Evolutionary conservation across 179 eudicot genomes (phyloP).

Genomic region (Beta macrorhiza): DNA sequence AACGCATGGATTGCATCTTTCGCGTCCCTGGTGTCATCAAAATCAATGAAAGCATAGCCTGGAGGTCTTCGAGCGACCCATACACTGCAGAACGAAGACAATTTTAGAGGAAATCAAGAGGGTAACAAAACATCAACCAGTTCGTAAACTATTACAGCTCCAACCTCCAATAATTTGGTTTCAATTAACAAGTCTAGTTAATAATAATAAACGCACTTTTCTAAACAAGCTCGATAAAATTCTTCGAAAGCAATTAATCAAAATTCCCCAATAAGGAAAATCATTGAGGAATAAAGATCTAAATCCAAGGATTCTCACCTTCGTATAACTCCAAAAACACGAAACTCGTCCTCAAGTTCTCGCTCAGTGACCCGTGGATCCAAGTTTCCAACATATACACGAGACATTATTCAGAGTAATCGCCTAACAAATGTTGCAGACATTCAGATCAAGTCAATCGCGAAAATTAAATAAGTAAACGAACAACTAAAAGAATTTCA

Average conservation of each 20-base stretch:
- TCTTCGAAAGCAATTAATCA: background rate
- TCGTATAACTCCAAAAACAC: slow-evolving; percentile 37
- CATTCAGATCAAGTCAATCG: background rate
- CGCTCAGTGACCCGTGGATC: slow-evolving; percentile 42
- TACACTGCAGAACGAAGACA: slow-evolving; percentile 45
- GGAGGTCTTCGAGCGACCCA: slow-evolving; percentile 99
- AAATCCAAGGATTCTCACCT: slow-evolving; percentile 21
- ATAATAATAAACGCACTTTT: no score
- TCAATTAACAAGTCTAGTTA: no score
- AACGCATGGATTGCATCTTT: slow-evolving; percentile 83
- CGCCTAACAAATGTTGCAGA: background rate
- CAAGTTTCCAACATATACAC: slow-evolving; percentile 44
- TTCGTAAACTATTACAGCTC: no score
- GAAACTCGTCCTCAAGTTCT: slow-evolving; percentile 45
- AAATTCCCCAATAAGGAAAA: no score
- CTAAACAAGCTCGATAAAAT: background rate
- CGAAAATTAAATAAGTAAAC: background rate
- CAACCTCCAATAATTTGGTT: no score
- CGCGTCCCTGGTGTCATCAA: slow-evolving; percentile 88
- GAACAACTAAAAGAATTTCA: no score
- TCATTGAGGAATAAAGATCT: background rate
- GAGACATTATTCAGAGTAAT: slow-evolving; percentile 30
- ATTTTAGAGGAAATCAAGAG: background rate
- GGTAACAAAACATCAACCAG: no score
- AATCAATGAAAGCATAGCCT: slow-evolving; percentile 94